phyloP scores from a whole-genome alignment of 768 basidiomycete genomes.

The Suillus hirtellus region DNA sequence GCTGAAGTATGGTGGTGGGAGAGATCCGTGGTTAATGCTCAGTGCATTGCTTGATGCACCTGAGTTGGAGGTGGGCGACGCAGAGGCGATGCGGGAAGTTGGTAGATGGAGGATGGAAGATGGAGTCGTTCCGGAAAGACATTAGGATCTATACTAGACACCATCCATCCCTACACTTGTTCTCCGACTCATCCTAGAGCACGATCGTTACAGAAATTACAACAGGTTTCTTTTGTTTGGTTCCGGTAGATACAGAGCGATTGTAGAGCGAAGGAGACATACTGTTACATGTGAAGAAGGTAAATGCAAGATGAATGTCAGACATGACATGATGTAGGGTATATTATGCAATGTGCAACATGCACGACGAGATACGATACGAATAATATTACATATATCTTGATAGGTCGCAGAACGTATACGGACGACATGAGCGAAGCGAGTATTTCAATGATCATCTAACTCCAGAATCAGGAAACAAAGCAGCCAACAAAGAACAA shows the following conservation, averaged over 20 bases:
- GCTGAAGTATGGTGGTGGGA: slow-evolving; percentile 81
- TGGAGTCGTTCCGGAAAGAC: slow-evolving; percentile 61
- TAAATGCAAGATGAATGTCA: background rate
- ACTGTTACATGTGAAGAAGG: no score
- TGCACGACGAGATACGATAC: slow-evolving; percentile 13
- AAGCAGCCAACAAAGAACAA: background rate
- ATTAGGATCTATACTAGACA: slow-evolving; percentile 46
- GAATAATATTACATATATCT: slow-evolving; percentile 20
- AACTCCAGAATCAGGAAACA: background rate
- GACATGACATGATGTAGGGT: slow-evolving; percentile 1
- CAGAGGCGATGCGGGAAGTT: slow-evolving; percentile 84
- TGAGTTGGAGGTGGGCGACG: slow-evolving; percentile 69
- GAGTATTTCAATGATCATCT: slow-evolving; percentile 4
- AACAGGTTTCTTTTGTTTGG: background rate
- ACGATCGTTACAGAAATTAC: background rate
- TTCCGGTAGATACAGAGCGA: background rate
- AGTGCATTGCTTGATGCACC: slow-evolving; percentile 65
- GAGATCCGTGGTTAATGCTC: slow-evolving; percentile 94
- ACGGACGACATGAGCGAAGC: background rate
- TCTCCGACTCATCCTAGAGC: no score
- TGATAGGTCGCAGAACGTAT: background rate
- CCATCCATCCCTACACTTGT: no score
- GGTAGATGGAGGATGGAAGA: slow-evolving; percentile 87
- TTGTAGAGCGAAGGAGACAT: background rate
- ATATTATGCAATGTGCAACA: slow-evolving; percentile 4